Base-by-base conservation (phyloP, 2,329 filamentous ascomycete species). In the Parafenestella ontariensis region DNA sequence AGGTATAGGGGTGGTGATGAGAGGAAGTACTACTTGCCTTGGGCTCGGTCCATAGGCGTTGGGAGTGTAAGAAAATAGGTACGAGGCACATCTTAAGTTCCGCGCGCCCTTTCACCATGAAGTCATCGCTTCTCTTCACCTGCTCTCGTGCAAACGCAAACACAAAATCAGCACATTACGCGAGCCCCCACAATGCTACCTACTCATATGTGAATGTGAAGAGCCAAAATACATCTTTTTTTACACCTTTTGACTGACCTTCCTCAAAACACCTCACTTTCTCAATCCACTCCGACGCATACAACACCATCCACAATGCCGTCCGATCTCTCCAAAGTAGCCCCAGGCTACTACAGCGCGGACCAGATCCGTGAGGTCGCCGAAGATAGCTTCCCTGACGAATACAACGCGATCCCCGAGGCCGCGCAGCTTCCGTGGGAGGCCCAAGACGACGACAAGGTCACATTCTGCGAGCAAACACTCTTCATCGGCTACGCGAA, bases 1-100 rank as follows among this genome's bases (percentile, higher is more conserved):
- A 28, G 46, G 21, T 54, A 48, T 46, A 18, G 6, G 40, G 40
- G 46, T n/a, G 34, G 39, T 24, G 18, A 46, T 24, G 46, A 44
- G 33, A 45, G 40, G 33, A 2, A 11, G 2, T 49, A 54, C 24
- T 9, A 45, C n/a, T 3, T 42, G 21, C 40, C 37, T n/a, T 34
- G 31, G 31, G 31, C 3, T 34, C n/a, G n/a, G n/a, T n/a, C n/a
- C n/a, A n/a, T 40, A 8, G 41, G 41, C 15, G 18, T 43, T 43
- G 41, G 41, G 6, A 29, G 13, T 10, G 10, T 8, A 11, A 43
- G 24, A 20, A 29, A 4, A 9, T 31, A 17, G 13, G 24, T 15
- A 13, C 24, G 41, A 29, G 37, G 37, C 3, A 18, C 36, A 4
- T 34, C 31, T 34, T 34, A 15, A 34, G 31, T n/a, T 34, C 8